These are phyloP conservation scores for Leucocoprinus leucothites DNA, from an alignment of 768 basidiomycete genomes.

Conservation along the genomic window DNA sequence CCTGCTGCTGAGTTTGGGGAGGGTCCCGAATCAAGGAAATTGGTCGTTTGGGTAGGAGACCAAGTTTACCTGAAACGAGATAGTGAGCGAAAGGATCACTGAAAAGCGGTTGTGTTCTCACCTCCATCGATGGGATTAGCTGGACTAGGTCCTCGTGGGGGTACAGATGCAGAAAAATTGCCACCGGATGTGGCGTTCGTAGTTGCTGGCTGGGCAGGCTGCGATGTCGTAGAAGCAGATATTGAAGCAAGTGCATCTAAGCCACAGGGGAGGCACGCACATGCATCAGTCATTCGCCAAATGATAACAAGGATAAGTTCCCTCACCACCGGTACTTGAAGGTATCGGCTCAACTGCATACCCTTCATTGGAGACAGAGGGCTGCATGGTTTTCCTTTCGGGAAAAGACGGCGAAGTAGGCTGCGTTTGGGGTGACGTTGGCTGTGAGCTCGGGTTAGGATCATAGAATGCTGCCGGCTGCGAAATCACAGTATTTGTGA, in stretches of 20 bases:
- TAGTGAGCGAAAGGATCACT: not conserved
- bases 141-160: constrained; percentile 12
- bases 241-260: constrained; percentile 1
- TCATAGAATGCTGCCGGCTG: constrained; percentile 28
- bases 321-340: constrained; percentile 2
- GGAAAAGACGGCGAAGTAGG: constrained; percentile 8
- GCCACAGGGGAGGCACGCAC: too few relatives aligned
- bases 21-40: constrained; percentile 44
- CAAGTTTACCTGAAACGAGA: constrained; percentile 51
- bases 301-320: too few relatives aligned
- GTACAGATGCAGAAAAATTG: constrained; percentile 1
- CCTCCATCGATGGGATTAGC: constrained; percentile 30
- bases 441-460: constrained; percentile 20
- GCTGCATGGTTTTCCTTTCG: constrained; percentile 4
- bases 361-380: constrained; percentile 14
- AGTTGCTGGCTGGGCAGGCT: not conserved
- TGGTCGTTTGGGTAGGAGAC: constrained; percentile 70
- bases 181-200: constrained; percentile 4
- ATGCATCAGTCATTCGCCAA: too few relatives aligned
- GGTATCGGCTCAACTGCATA: constrained; percentile 16
- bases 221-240: not conserved
- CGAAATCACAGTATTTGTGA: constrained; percentile 5
- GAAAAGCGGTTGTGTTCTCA: constrained; percentile 10
- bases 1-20: constrained; percentile 16
- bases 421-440: constrained; percentile 13